Percentiles rank a stretch among this genome's conserved stretches.
These are phyloP conservation scores for Anthracocystis walkeri DNA, from an alignment of 1,284 basidiomycete species.

Conservation along the genomic window DNA sequence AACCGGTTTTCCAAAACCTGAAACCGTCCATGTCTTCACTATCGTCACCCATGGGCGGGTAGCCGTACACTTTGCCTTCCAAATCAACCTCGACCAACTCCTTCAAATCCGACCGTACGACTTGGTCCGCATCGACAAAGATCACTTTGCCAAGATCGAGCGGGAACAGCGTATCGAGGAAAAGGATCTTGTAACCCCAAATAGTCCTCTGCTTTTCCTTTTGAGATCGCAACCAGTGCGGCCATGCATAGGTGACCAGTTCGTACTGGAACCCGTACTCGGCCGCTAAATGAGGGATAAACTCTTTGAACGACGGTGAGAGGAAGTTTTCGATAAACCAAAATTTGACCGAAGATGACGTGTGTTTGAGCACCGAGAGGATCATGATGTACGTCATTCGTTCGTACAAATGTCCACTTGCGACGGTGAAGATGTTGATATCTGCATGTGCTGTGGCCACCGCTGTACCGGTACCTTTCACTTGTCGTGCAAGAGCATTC, in stretches of 20 bases:
- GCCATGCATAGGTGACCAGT: slow-evolving; percentile 98
- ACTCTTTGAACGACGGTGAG: slow-evolving; percentile 95
- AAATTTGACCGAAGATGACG: slow-evolving; percentile 92
- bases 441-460: slow-evolving; percentile 71
- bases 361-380: slow-evolving; percentile 91
- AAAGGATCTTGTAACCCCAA: slow-evolving; percentile 99
- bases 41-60: slow-evolving; percentile 97
- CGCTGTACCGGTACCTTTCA: background rate
- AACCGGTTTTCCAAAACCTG: slow-evolving; percentile 93
- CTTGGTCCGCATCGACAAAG: slow-evolving; percentile 89
- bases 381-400: slow-evolving; percentile 99
- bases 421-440: slow-evolving; percentile 99
- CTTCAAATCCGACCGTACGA: slow-evolving; percentile 93
- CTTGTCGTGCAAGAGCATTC: slow-evolving; percentile 7
- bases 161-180: slow-evolving; percentile 97
- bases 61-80: slow-evolving; percentile 76
- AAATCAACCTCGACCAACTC: slow-evolving; percentile 91
- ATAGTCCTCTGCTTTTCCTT: slow-evolving; percentile 97
- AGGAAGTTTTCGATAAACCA: slow-evolving; percentile 99
- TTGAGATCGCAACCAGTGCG: slow-evolving; percentile 93
- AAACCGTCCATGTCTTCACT: slow-evolving; percentile 93
- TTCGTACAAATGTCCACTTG: slow-evolving; percentile 95
- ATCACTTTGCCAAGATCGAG: slow-evolving; percentile 98
- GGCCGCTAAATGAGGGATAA: slow-evolving; percentile 89
- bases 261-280: slow-evolving; percentile 96